Evolutionary conservation across 257 asterid genomes (phyloP).

Genomic region (Rauvolfia tetraphylla): DNA sequence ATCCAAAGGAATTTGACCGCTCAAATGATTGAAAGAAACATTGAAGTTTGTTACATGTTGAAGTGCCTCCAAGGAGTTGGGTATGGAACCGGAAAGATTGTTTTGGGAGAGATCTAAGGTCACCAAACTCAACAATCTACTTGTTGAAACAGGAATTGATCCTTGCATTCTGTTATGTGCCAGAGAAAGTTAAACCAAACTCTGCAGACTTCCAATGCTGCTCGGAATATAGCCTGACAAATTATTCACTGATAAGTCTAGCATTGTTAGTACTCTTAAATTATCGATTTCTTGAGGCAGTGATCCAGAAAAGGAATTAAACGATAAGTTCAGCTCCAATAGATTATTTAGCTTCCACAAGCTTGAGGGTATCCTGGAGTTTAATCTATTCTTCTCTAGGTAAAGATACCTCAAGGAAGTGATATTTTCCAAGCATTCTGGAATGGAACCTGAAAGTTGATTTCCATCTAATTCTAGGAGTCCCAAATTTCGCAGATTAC

Average conservation of each 20-base stretch:
- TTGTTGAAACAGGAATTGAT: neutral
- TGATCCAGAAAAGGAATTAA: neutral
- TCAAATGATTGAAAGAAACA: neutral
- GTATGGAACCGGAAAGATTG: slow-evolving; percentile 5
- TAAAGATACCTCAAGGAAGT: neutral
- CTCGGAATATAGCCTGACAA: slow-evolving; percentile 1
- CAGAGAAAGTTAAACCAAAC: neutral
- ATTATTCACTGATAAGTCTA: neutral
- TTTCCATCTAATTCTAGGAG: neutral
- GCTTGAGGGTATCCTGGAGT: neutral
- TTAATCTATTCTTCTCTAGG: neutral
- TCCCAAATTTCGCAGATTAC: neutral
- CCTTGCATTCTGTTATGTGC: neutral
- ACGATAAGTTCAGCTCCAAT: neutral
- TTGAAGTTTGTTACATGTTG: neutral
- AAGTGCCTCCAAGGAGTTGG: neutral
- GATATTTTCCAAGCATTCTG: neutral
- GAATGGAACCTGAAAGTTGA: neutral
- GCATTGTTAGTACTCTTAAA: neutral
- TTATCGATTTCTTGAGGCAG: neutral
- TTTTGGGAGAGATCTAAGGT: neutral
- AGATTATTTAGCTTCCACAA: neutral
- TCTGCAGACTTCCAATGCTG: neutral
- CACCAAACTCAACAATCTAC: neutral
- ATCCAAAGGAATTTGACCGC: neutral